A percentile compares a stretch with the other conserved stretches of the same genome.
Conservation (phyloP, 352 stramenopile genomes). For the Blastocystis sp. region DNA sequence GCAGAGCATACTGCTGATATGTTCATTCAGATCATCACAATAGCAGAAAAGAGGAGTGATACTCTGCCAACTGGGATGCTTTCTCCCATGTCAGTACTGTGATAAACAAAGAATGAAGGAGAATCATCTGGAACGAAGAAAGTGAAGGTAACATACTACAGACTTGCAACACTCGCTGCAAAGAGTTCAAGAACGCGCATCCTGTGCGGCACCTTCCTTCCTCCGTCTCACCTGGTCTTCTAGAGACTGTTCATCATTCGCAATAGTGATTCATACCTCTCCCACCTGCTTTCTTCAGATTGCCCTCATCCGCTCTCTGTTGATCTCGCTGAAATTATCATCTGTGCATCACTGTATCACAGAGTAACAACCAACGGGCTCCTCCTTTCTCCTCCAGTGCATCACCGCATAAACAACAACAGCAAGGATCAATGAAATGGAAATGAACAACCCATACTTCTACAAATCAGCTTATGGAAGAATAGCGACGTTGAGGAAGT, state of each 20-base stretch:
- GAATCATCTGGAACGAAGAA: too few species aligned
- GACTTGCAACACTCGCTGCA: too few species aligned
- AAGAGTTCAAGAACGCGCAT: too few species aligned
- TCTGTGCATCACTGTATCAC: neutral
- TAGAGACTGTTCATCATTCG: neutral
- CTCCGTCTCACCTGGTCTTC: neutral
- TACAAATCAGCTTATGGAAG: neutral
- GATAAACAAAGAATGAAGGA: too few species aligned
- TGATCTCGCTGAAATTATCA: neutral
- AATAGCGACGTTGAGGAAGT: neutral
- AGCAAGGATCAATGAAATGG: slow-evolving; percentile 17
- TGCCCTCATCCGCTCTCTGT: neutral
- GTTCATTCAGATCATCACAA: too few species aligned
- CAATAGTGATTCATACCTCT: neutral
- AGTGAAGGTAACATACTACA: too few species aligned
- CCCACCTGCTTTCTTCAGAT: neutral
- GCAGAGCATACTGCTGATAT: too few species aligned
- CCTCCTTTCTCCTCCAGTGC: neutral
- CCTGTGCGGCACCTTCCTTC: neutral
- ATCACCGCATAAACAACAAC: neutral
- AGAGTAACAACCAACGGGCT: neutral
- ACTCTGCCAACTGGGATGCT: too few species aligned
- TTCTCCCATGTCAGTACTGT: too few species aligned
- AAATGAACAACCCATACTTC: slow-evolving; percentile 32
- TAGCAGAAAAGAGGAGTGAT: too few species aligned